Evolutionary conservation across 2,329 filamentous ascomycete species (phyloP).

Genomic region (Thelonectria discophora): DNA sequence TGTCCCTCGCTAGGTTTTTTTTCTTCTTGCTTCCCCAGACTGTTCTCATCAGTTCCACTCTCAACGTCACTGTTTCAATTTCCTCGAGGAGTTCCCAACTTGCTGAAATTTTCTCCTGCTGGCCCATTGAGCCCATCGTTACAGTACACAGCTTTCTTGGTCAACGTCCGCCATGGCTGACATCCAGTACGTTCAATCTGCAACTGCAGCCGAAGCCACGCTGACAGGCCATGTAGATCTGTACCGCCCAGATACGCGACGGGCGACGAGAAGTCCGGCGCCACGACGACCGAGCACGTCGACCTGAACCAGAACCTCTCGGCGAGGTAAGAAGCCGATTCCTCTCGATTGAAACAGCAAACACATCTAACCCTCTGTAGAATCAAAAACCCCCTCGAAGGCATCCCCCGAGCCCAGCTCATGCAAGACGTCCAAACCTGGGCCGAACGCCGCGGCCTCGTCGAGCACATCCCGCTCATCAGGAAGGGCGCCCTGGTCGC

Average conservation of each 20-base stretch:
- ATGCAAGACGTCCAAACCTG: conserved; percentile 68
- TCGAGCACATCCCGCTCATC: conserved; percentile 65
- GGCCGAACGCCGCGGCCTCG: conserved; percentile 66
- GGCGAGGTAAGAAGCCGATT: conserved; percentile 50
- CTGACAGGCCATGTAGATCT: conserved; percentile 16
- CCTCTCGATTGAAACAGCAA: not conserved
- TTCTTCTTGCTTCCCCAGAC: conserved; percentile 15
- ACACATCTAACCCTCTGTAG: conserved; percentile 37
- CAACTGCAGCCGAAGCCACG: not conserved
- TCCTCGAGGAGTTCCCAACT: not conserved
- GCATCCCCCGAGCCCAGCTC: conserved; percentile 61
- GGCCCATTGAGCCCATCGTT: conserved; percentile 1
- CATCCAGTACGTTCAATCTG: conserved; percentile 28
- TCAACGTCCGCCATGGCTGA: conserved; percentile 37
- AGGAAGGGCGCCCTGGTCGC: conserved; percentile 66
- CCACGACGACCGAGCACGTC: conserved; percentile 43
- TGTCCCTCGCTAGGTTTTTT: conserved; percentile 4
- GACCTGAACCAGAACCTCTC: conserved; percentile 53
- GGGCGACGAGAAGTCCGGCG: conserved; percentile 43
- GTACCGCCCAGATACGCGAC: conserved; percentile 26
- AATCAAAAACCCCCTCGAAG: conserved; percentile 58
- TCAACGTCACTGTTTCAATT: conserved; percentile 18
- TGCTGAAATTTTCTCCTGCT: too few relatives aligned
- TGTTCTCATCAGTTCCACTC: not conserved
- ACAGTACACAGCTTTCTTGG: conserved; percentile 4